These are phyloP conservation scores for Talaromyces marneffei DNA, from an alignment of 2,329 filamentous ascomycete species.

Conservation along the genomic window DNA sequence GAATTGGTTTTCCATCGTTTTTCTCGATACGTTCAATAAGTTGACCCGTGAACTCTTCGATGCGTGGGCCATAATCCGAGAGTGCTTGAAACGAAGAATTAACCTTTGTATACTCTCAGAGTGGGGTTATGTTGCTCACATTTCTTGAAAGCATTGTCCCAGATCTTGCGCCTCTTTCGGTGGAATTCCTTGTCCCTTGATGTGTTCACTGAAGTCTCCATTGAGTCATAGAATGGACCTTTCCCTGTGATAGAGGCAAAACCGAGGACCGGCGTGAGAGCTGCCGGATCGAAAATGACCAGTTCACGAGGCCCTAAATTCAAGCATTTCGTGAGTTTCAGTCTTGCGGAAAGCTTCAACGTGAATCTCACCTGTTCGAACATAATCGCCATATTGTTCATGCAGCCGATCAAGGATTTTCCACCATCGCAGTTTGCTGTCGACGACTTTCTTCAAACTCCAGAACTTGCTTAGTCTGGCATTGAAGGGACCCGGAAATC, in stretches of 20 bases:
- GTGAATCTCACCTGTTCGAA: slow-evolving; percentile 9
- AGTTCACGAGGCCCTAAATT: slow-evolving; percentile 6
- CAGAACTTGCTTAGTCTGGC: slow-evolving; percentile 17
- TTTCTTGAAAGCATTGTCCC: slow-evolving; percentile 9
- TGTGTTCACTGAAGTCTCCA: neutral
- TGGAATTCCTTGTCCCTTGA: slow-evolving; percentile 6
- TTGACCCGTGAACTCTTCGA: too few species aligned
- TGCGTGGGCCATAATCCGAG: too few species aligned
- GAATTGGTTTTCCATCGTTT: too few species aligned
- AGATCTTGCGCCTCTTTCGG: slow-evolving; percentile 4
- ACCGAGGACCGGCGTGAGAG: neutral
- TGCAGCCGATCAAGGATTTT: slow-evolving; percentile 14
- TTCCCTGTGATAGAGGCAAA: neutral
- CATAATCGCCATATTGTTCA: slow-evolving; percentile 10
- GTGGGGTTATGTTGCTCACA: too few species aligned
- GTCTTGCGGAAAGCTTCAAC: too few species aligned
- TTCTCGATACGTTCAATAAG: too few species aligned
- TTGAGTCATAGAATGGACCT: neutral
- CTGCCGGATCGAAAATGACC: slow-evolving; percentile 1
- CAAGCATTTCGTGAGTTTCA: too few species aligned
- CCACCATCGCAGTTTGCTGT: slow-evolving; percentile 20
- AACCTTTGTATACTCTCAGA: too few species aligned
- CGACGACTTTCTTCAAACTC: slow-evolving; percentile 16
- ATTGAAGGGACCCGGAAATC: slow-evolving; percentile 23
- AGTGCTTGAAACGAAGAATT: too few species aligned